Percentiles rank a stretch among this genome's conserved stretches.
Conservation (phyloP, 257 asterid genomes). For the Eucommia ulmoides region DNA sequence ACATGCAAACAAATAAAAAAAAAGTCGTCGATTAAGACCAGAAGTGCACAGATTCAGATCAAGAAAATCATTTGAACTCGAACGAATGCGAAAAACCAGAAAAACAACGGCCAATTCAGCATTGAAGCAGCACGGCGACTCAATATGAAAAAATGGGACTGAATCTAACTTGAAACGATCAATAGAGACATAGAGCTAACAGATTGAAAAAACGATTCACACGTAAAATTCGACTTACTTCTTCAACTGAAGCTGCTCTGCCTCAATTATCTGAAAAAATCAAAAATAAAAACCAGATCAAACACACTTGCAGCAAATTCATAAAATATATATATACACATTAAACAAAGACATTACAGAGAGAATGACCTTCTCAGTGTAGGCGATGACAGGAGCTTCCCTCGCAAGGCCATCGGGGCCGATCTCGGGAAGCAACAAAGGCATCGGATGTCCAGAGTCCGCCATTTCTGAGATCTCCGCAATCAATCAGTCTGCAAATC, state of each 20-base stretch:
- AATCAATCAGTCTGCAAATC: too few species aligned
- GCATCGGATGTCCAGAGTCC: slow-evolving; percentile 20
- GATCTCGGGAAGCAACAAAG: slow-evolving; percentile 51
- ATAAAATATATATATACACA: neutral
- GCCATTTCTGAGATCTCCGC: too few species aligned
- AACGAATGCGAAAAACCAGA: neutral
- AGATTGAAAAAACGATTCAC: too few species aligned
- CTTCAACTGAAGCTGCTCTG: slow-evolving; percentile 80
- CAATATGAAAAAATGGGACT: too few species aligned
- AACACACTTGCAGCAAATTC: neutral
- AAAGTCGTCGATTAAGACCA: slow-evolving; percentile 5
- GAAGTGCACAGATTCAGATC: neutral
- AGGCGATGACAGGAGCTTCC: slow-evolving; percentile 73
- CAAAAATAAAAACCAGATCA: slow-evolving; percentile 3
- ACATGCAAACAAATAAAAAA: slow-evolving; percentile 6
- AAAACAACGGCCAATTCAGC: too few species aligned
- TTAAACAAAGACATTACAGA: neutral
- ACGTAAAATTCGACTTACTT: too few species aligned
- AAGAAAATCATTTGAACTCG: neutral
- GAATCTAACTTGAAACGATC: too few species aligned
- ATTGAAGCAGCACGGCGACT: too few species aligned
- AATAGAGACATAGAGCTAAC: too few species aligned
- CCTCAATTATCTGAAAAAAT: slow-evolving; percentile 54
- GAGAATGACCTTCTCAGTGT: slow-evolving; percentile 57
- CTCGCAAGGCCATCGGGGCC: slow-evolving; percentile 86